Percentiles rank a stretch among this genome's conserved stretches.
Conservation (phyloP, 331 rosid genomes). For the Pyrus hybrid region DNA sequence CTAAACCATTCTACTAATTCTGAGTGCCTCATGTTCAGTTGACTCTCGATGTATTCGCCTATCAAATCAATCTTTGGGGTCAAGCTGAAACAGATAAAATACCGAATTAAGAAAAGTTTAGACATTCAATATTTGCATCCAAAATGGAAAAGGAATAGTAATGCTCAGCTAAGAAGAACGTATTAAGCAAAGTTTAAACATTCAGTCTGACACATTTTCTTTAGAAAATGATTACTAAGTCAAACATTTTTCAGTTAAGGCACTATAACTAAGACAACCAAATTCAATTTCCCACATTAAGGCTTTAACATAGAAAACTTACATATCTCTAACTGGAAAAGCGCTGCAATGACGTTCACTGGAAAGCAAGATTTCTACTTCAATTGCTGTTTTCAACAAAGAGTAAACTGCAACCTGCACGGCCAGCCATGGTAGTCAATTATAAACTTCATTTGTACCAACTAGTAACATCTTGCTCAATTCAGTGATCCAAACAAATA, state of each 20-base stretch:
- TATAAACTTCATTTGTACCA: background rate
- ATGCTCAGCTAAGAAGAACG: background rate
- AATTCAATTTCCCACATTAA: background rate
- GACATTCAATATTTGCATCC: background rate
- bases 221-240: background rate
- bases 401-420: constrained; percentile 59
- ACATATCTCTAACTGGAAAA: constrained; percentile 57
- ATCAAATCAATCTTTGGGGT: constrained; percentile 32
- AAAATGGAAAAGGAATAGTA: background rate
- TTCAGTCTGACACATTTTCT: background rate
- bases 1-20: constrained; percentile 54
- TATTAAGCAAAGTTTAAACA: constrained; percentile 11
- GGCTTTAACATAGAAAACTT: constrained; percentile 14
- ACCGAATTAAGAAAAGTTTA: constrained; percentile 8
- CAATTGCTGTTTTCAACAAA: constrained; percentile 51
- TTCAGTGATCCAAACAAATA: background rate
- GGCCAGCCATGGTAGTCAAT: constrained; percentile 1
- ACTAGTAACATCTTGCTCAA: constrained; percentile 3
- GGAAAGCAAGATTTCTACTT: constrained; percentile 59
- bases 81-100: constrained; percentile 40
- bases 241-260: background rate
- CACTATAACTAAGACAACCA: background rate
- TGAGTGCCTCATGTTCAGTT: constrained; percentile 33
- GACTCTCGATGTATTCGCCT: constrained; percentile 37
- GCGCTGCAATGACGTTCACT: constrained; percentile 35